phyloP scores from a whole-genome alignment of 23 red algal species.

The Gracilaria gracilis region DNA sequence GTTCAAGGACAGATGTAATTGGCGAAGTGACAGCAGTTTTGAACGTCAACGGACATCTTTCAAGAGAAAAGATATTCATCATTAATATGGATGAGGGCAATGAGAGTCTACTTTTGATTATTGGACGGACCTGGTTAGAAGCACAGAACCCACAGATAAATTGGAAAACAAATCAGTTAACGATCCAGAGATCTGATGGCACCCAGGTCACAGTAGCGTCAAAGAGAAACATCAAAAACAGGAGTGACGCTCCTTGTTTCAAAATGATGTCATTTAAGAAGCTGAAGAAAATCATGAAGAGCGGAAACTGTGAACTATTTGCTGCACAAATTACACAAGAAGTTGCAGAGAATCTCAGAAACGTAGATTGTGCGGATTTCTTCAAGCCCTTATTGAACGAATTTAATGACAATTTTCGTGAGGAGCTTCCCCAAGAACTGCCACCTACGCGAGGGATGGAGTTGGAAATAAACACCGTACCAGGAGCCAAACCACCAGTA shows the following conservation, averaged over 20 bases:
- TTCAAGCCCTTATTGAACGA: slow-evolving; percentile 14
- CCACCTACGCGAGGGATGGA: background rate
- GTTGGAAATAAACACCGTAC: slow-evolving; percentile 46
- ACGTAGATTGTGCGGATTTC: background rate
- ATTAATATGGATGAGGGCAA: slow-evolving; percentile 21
- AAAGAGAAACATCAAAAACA: background rate
- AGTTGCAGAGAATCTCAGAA: background rate
- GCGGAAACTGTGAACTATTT: slow-evolving; percentile 5
- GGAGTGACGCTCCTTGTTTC: background rate
- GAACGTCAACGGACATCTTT: slow-evolving; percentile 27
- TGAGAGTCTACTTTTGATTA: background rate
- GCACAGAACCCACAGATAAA: slow-evolving; percentile 17
- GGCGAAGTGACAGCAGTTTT: slow-evolving; percentile 17
- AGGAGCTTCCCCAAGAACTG: slow-evolving; percentile 21
- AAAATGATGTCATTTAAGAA: slow-evolving; percentile 29
- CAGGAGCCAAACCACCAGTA: background rate
- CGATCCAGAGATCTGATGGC: slow-evolving; percentile 7
- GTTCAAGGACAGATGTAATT: slow-evolving; percentile 35
- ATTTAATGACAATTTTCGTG: slow-evolving; percentile 33
- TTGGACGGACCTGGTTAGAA: slow-evolving; percentile 16
- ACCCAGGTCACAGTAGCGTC: slow-evolving; percentile 10
- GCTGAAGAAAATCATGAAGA: slow-evolving; percentile 10
- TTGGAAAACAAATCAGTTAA: slow-evolving; percentile 24
- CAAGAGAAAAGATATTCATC: slow-evolving; percentile 10
- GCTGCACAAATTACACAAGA: background rate